These are phyloP conservation scores for Aristolochia contorta DNA, from an alignment of 164 flowering plant genomes.

Conservation along the genomic window DNA sequence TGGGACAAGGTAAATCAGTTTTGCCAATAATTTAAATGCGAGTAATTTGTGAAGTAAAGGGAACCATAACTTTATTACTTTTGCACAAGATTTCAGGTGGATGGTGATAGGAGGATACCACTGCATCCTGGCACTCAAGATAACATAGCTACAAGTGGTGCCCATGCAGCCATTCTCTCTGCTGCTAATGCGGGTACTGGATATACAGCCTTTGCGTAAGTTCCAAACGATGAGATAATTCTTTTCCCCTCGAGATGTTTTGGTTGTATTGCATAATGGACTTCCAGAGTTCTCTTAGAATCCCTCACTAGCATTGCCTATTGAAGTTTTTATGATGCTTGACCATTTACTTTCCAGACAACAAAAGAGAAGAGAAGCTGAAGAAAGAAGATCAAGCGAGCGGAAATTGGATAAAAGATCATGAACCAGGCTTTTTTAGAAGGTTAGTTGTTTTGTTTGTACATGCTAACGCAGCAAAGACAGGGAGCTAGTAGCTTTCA, in stretches of 20 bases:
- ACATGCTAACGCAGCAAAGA: too few species aligned
- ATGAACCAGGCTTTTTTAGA: background rate
- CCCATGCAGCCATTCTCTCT: slow-evolving; percentile 48
- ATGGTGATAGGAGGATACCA: slow-evolving; percentile 50
- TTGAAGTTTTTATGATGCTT: background rate
- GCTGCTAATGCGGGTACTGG: slow-evolving; percentile 77
- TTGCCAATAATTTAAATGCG: too few species aligned
- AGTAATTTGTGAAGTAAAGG: too few species aligned
- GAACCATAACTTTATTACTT: background rate
- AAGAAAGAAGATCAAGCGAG: slow-evolving; percentile 1
- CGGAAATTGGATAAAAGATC: slow-evolving; percentile 1
- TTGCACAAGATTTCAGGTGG: slow-evolving; percentile 40
- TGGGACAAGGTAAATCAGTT: slow-evolving; percentile 76
- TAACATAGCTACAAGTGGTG: slow-evolving; percentile 31
- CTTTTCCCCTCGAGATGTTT: background rate
- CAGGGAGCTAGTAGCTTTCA: too few species aligned
- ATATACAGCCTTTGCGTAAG: slow-evolving; percentile 80
- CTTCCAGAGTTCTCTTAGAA: background rate
- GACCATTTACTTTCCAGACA: background rate
- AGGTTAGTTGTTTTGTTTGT: too few species aligned
- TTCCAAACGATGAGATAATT: slow-evolving; percentile 4
- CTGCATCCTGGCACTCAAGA: slow-evolving; percentile 39
- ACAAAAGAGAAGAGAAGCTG: slow-evolving; percentile 3
- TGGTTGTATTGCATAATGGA: background rate
- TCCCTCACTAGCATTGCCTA: background rate